phyloP scores from a whole-genome alignment of 352 stramenopile species.

The Globisporangium echinulatum region DNA sequence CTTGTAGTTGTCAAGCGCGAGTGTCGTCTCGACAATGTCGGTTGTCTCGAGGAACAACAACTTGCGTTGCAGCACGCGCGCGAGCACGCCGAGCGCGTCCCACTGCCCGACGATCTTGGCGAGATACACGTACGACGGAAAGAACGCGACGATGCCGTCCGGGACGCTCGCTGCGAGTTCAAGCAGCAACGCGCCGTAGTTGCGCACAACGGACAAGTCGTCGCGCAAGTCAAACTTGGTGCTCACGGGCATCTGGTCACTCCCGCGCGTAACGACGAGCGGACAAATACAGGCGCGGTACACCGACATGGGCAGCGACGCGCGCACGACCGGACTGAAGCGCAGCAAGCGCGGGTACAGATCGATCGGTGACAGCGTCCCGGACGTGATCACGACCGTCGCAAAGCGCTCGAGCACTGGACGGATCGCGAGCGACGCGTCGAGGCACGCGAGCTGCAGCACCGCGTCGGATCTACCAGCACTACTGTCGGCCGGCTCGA shows the following conservation, averaged over 20 bases:
- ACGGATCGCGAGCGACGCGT: slow-evolving; percentile 97
- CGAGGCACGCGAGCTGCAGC: slow-evolving; percentile 94
- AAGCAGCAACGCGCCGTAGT: slow-evolving; percentile 94
- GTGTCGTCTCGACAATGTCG: slow-evolving; percentile 98
- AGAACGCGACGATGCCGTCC: slow-evolving; percentile 99
- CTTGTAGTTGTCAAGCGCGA: slow-evolving; percentile 98
- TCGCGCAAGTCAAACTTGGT: slow-evolving; percentile 91
- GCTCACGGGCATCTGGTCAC: slow-evolving; percentile 95
- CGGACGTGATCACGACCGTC: slow-evolving; percentile 87
- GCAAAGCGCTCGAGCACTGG: slow-evolving; percentile 96
- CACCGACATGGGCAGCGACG: slow-evolving; percentile 97
- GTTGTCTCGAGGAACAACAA: slow-evolving; percentile 99
- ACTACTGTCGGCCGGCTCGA: slow-evolving; percentile 90
- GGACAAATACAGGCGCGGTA: slow-evolving; percentile 97
- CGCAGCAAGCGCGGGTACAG: slow-evolving; percentile 98
- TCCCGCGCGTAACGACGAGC: slow-evolving; percentile 95
- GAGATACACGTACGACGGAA: slow-evolving; percentile 99
- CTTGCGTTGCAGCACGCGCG: slow-evolving; percentile 95
- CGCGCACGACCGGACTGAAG: slow-evolving; percentile 94
- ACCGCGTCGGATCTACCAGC: slow-evolving; percentile 76
- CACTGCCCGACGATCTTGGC: slow-evolving; percentile 97
- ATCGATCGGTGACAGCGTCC: slow-evolving; percentile 98
- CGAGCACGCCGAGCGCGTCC: slow-evolving; percentile 89
- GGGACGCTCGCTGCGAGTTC: slow-evolving; percentile 93
- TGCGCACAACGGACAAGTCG: slow-evolving; percentile 91